Percentiles rank a stretch among this genome's conserved stretches.
Evolutionary conservation across 2,329 filamentous ascomycete genomes (phyloP).

Genomic region (Coniochaeta sp.): DNA sequence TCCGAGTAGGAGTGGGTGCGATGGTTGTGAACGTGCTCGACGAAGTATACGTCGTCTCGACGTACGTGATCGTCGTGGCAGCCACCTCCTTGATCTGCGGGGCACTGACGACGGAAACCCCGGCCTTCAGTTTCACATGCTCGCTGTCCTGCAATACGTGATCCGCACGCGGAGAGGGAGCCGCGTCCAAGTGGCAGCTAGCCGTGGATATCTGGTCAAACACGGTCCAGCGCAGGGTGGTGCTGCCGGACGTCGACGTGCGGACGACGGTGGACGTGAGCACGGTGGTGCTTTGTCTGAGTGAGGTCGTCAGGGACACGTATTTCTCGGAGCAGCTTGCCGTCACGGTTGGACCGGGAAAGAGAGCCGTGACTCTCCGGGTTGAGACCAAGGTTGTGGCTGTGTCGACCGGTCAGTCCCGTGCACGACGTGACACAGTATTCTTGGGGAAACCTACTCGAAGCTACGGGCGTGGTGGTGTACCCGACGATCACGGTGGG

Average conservation of each 20-base stretch:
- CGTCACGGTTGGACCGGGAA: not conserved
- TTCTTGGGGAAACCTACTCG: not conserved
- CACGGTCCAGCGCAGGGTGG: not conserved
- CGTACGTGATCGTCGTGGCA: not conserved
- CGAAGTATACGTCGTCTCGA: not conserved
- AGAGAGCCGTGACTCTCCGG: not conserved
- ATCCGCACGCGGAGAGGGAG: not conserved
- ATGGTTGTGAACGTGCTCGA: not conserved
- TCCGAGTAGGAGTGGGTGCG: not conserved
- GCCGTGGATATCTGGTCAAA: not conserved
- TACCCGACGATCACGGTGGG: slow-evolving; percentile 2
- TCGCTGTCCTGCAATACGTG: not conserved
- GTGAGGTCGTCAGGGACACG: not conserved
- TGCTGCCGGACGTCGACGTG: slow-evolving; percentile 2
- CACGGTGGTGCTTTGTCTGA: not conserved
- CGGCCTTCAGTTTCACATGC: not conserved
- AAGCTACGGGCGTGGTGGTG: not conserved
- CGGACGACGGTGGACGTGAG: not conserved
- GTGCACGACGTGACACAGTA: not conserved
- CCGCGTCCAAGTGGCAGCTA: not conserved
- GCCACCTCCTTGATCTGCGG: not conserved
- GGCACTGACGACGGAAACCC: not conserved
- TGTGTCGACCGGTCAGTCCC: not conserved
- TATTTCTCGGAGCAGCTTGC: not conserved
- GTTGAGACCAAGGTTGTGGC: not conserved